Evolutionary conservation across 495 filamentous ascomycete genomes (phyloP).

Genomic region (Penicillium subrubescens): DNA sequence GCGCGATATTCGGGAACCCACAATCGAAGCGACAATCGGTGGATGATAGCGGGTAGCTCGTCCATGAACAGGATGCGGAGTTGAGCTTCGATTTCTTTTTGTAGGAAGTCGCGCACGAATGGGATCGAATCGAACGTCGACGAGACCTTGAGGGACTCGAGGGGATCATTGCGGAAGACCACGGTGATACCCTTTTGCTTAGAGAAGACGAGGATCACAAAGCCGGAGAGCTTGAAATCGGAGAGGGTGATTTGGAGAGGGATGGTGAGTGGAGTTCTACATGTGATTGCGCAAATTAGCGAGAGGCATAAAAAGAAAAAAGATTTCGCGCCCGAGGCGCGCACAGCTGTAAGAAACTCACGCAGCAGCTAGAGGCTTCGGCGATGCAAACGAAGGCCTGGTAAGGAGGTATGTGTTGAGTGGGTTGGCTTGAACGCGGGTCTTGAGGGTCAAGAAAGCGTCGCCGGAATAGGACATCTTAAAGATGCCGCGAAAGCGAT

Average conservation of each 20-base stretch:
- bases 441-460: constrained; percentile 90
- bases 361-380: constrained; percentile 87
- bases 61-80: constrained; percentile 94
- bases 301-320: background rate
- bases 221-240: constrained; percentile 94
- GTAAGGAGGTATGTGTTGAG: constrained; percentile 93
- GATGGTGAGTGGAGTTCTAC: constrained; percentile 80
- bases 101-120: constrained; percentile 94
- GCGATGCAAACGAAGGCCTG: constrained; percentile 88
- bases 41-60: constrained; percentile 93
- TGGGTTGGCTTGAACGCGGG: constrained; percentile 95
- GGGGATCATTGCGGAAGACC: constrained; percentile 96
- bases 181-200: constrained; percentile 94
- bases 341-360: constrained; percentile 39
- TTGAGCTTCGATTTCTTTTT: constrained; percentile 95
- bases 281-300: constrained; percentile 20
- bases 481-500: constrained; percentile 96
- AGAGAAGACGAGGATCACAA: constrained; percentile 96
- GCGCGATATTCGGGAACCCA: constrained; percentile 86
- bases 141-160: constrained; percentile 96
- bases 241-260: constrained; percentile 95
- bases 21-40: constrained; percentile 83
- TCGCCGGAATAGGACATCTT: constrained; percentile 98
- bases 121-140: constrained; percentile 99
- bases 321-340: background rate